Evolutionary conservation across 2,329 filamentous ascomycete species (phyloP), one percentile per base, ranked within the genome.

Genomic region (Coniochaeta prunicola): DNA sequence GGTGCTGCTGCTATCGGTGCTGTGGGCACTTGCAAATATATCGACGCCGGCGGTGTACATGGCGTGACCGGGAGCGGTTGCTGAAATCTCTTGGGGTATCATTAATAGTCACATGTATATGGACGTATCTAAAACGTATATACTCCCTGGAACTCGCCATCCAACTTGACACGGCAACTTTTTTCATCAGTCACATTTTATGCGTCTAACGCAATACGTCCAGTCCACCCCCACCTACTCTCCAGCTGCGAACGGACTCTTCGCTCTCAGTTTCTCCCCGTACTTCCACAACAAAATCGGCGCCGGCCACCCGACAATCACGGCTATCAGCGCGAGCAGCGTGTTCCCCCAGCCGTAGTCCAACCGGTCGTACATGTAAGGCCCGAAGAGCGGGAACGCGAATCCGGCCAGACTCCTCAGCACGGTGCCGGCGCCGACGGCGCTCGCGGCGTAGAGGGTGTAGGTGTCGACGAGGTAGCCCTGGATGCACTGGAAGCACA

Each of bases 381-480:
- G 75, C 0, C 76, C 79, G 38, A 81, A 81, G 1, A 84, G 71
- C 12, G 81, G 81, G 56, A 83, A 56, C 34, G 76, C 77, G 28
- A 81, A 80, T 1, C 78, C 79, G 3, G 78, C 78, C 12, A 83
- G 65, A 31, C 73, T 78, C 4, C 78, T 72, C 38, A 80, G 66
- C 3, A 80, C 70, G 19, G 75, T 77, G 26, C 70, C 71, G 33
- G 77, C 77, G 3, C 67, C 75, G 10, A 80, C 70, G 8, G 76
- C 78, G 54, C 73, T 76, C 33, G 77, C 78, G 1, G 76, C 77
- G 61, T 76, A 78, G 9, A 69, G 68, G n/a, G 73, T 68, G 65
- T 79, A 81, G 0, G 73, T 67, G 64, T 81, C 79, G 34, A 81
- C 75, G 1, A 80, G 64, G 65, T 76, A 81, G 2, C 28, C 50